A percentile compares a stretch with the other conserved stretches of the same genome.
Evolutionary conservation across 371 early-diverging fungal genomes (phyloP).

Genomic region (Circinella minor): DNA sequence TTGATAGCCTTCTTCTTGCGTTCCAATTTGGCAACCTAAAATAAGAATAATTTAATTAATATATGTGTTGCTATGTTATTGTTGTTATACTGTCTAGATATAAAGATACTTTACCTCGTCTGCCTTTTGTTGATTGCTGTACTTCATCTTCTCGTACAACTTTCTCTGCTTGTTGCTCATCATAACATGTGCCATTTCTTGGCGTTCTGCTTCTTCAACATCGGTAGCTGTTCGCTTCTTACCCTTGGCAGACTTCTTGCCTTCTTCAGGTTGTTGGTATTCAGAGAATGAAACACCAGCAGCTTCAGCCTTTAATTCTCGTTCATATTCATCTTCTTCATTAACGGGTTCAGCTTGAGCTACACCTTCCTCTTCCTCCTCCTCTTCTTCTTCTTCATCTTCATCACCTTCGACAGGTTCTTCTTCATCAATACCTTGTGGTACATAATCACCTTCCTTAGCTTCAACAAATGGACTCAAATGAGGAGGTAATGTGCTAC

Average conservation of each 20-base stretch:
- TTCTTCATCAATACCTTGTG: constrained; percentile 57
- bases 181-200: constrained; percentile 91
- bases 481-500: constrained; percentile 89
- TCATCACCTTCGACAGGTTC: constrained; percentile 50
- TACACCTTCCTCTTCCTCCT: constrained; percentile 42
- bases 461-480: constrained; percentile 92
- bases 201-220: constrained; percentile 81
- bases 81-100: background rate
- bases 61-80: too few species aligned
- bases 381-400: constrained; percentile 46
- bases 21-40: constrained; percentile 41
- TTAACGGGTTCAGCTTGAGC: constrained; percentile 36
- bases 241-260: constrained; percentile 53
- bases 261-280: constrained; percentile 60
- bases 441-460: constrained; percentile 87
- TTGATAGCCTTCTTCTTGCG: constrained; percentile 49
- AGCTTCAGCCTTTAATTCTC: constrained; percentile 78
- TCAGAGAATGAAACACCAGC: constrained; percentile 77
- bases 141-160: constrained; percentile 75
- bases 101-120: constrained; percentile 46
- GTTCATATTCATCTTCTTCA: constrained; percentile 53
- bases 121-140: constrained; percentile 60
- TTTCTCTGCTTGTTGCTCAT: constrained; percentile 92
- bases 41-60: background rate
- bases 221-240: constrained; percentile 68